Percentiles rank a stretch among this genome's conserved stretches.
Evolutionary conservation across 2,329 filamentous ascomycete species (phyloP).

Genomic region (Fusarium oligoseptatum): DNA sequence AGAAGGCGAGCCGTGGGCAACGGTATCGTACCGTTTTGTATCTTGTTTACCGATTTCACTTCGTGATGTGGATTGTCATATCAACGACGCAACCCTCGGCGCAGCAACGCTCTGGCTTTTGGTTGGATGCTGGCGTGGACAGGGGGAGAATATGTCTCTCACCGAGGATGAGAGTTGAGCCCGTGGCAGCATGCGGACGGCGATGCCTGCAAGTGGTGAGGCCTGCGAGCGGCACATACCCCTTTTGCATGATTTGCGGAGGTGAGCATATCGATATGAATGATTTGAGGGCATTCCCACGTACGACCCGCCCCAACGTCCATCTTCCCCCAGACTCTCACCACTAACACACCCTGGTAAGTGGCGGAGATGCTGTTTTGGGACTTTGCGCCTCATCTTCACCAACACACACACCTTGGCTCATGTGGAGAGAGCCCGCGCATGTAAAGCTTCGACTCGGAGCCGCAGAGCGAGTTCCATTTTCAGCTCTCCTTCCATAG

Average conservation of each 20-base stretch:
- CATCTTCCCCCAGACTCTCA: not conserved
- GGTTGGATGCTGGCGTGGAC: not conserved
- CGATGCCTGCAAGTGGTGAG: conserved; percentile 10
- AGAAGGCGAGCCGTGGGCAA: conserved; percentile 25
- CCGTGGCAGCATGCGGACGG: conserved; percentile 7
- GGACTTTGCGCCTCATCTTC: conserved; percentile 4
- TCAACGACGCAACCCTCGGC: conserved; percentile 15
- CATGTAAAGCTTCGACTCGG: conserved; percentile 11
- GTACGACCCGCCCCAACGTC: conserved; percentile 2
- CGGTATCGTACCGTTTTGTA: conserved; percentile 16
- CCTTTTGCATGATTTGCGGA: conserved; percentile 10
- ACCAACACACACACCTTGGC: not conserved
- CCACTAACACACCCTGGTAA: conserved; percentile 2
- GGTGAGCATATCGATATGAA: conserved; percentile 1
- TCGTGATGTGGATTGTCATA: conserved; percentile 13
- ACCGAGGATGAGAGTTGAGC: conserved; percentile 20
- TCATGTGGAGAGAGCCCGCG: not conserved
- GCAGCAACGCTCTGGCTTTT: not conserved
- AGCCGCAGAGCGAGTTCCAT: not conserved
- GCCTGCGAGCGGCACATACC: conserved; percentile 1
- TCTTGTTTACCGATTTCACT: conserved; percentile 15
- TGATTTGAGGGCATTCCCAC: conserved; percentile 18
- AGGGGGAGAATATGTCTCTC: conserved; percentile 19
- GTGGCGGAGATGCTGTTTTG: conserved; percentile 4
- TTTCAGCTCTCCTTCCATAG: conserved; percentile 2